Percentiles rank a stretch among this genome's conserved stretches.
Conservation (phyloP, 2,329 filamentous ascomycete species). For the Blastomyces emzantsi region DNA sequence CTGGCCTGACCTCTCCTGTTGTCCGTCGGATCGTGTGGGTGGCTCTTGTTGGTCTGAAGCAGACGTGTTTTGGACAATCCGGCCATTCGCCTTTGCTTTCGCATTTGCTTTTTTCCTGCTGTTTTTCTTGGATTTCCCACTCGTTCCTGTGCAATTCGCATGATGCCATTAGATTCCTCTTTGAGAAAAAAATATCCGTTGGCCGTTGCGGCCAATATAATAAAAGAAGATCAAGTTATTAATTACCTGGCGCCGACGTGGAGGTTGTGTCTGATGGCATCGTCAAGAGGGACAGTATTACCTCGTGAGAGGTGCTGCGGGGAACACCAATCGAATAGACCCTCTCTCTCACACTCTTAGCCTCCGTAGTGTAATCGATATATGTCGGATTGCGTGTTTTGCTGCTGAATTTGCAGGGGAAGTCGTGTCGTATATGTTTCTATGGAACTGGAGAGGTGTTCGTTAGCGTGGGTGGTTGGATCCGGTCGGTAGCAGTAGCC, state of each 20-base stretch:
- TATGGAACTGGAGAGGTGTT: slow-evolving; percentile 3
- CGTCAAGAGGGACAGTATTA: not conserved
- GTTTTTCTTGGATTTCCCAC: slow-evolving; percentile 48
- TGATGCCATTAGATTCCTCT: not conserved
- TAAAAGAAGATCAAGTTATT: slow-evolving; percentile 1
- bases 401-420: not conserved
- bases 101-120: slow-evolving; percentile 48
- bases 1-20: slow-evolving; percentile 18
- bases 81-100: slow-evolving; percentile 36
- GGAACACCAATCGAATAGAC: not conserved
- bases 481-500: not conserved
- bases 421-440: not conserved
- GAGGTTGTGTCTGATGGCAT: slow-evolving; percentile 15
- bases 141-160: slow-evolving; percentile 25
- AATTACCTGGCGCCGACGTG: slow-evolving; percentile 18
- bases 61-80: slow-evolving; percentile 21
- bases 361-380: not conserved
- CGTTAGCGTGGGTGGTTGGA: not conserved
- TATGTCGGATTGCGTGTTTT: not conserved
- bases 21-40: slow-evolving; percentile 18
- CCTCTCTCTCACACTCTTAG: not conserved
- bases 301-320: not conserved
- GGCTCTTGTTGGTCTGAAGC: not conserved
- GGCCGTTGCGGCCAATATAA: slow-evolving; percentile 7
- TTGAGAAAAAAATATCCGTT: not conserved